Base-by-base conservation (phyloP, 108 stramenopile species). In the Bacterosira constricta region DNA sequence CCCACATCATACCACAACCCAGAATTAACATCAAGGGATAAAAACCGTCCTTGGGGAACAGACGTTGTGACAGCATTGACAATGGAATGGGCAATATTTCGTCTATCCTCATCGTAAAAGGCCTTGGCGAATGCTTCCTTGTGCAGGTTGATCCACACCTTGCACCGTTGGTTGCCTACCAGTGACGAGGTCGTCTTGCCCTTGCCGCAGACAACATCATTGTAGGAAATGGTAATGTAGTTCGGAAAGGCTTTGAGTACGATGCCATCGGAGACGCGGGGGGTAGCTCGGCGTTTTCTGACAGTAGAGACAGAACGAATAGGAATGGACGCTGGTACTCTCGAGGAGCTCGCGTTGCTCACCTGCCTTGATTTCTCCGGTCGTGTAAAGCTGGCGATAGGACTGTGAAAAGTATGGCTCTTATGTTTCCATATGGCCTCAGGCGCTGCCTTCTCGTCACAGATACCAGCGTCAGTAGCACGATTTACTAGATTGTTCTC, bases 131-230 rank as follows among this genome's bases (percentile, higher is more conserved):
- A 79, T 17, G 66, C 12, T 29, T 37, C 44, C n/a, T 7, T 45
- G 32, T 75, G 64, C 3, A 74, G 12, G 31, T 74, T 57, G 54
- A 79, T 67, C 78, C 72, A 79, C 0, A 79, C 78, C 29, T 67
- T 54, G 57, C 60, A 79, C 9, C 78, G 78, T 46, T 61, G 34
- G 41, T 79, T 79, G 12, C 78, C 78, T 13, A 79, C 66, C 5
- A 79, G 73, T 4, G 63, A 69, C 4, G 45, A 44, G 11, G 73
- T 79, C 8, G 57, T 69, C 66, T 69, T 69, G 8, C 78, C 73
- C 11, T 25, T 31, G 30, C 73, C 78, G 27, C 73, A 73, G 17
- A 79, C 68, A 13, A 79, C 73, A 30, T 73, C 78, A 44, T 79
- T 79, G 39, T 73, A 47, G 27, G 44, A 69, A 13, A 79, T 30